phyloP scores from a whole-genome alignment of 2,329 filamentous ascomycete species.

The Stemphylium beticola region DNA sequence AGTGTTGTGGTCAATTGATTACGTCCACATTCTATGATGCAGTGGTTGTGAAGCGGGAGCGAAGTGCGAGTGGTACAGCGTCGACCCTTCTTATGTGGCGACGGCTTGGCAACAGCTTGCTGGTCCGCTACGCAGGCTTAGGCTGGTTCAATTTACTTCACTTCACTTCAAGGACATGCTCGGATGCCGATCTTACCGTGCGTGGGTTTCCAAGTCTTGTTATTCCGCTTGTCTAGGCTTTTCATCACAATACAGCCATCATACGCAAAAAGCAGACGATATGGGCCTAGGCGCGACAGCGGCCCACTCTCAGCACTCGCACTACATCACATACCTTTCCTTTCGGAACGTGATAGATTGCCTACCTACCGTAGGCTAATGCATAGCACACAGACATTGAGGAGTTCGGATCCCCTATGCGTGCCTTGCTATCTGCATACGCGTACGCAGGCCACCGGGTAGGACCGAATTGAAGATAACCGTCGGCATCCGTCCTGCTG shows the following conservation, averaged over 20 bases:
- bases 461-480: no score
- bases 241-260: background rate
- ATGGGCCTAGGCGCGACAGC: background rate
- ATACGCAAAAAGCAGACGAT: background rate
- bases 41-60: background rate
- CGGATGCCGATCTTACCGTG: background rate
- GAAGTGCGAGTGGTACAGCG: background rate
- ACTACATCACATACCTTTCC: background rate
- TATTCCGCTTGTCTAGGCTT: background rate
- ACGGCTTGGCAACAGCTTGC: slow-evolving; percentile 1
- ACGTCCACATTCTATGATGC: no score
- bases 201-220: background rate
- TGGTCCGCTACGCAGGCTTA: background rate
- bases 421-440: background rate
- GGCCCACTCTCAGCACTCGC: background rate
- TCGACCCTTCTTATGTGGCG: background rate
- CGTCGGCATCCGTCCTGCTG: no score
- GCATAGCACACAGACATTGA: no score
- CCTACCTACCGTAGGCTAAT: background rate
- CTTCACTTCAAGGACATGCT: background rate
- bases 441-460: background rate
- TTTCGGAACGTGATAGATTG: background rate
- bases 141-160: background rate
- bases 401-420: background rate
- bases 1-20: background rate